phyloP scores from a whole-genome alignment of 2,329 filamentous ascomycete genomes.

The Truncatella angustata region DNA sequence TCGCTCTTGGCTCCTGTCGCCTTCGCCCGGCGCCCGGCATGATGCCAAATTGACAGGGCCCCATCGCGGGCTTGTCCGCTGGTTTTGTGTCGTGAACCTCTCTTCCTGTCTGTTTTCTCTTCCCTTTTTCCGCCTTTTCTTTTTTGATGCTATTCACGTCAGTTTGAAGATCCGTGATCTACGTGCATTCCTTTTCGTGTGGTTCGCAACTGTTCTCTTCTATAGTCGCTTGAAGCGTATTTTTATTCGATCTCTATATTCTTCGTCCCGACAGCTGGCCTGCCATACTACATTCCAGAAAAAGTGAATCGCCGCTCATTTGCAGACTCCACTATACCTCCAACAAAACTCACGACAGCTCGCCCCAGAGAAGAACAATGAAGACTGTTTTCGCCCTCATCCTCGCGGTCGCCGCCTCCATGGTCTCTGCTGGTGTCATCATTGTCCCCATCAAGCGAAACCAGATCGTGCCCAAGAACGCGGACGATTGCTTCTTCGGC shows the following conservation, averaged over 20 bases:
- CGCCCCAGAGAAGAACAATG: conserved; percentile 31
- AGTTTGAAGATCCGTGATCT: conserved; percentile 16
- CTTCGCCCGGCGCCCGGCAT: too few relatives aligned
- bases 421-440: conserved; percentile 53
- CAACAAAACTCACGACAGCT: neutral
- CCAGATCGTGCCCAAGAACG: conserved; percentile 47
- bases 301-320: neutral
- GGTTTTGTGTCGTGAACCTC: neutral
- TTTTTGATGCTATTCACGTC: conserved; percentile 2
- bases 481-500: conserved; percentile 55
- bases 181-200: conserved; percentile 9
- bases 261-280: conserved; percentile 2
- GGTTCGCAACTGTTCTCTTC: conserved; percentile 1
- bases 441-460: conserved; percentile 50
- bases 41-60: neutral
- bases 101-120: neutral
- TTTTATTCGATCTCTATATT: neutral
- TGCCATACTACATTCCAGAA: neutral
- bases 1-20: too few relatives aligned
- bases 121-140: neutral
- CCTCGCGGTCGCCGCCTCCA: conserved; percentile 41
- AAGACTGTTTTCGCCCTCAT: conserved; percentile 37
- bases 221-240: neutral
- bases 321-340: neutral
- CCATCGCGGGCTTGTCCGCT: neutral